A percentile compares a stretch with the other conserved stretches of the same genome.
Evolutionary conservation across 306 rosid genomes (phyloP).

Genomic region (Malus sieversii): DNA sequence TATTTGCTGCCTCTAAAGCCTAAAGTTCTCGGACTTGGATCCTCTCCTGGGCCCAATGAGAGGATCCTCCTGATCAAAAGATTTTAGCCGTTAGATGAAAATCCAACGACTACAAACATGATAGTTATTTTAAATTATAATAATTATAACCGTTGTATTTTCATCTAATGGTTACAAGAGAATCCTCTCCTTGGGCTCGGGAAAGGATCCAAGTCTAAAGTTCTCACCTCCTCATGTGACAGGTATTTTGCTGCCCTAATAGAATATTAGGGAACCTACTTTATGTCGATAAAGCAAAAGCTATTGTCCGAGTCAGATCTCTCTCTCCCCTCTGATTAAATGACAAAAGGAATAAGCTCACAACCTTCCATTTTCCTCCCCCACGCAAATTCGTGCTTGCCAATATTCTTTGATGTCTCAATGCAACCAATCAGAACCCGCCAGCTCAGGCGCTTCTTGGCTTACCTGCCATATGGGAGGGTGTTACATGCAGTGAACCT

Average conservation of each 20-base stretch:
- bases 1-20: not conserved
- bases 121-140: too few species aligned
- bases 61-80: too few species aligned
- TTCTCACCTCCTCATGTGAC: conserved; percentile 35
- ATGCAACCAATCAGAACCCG: conserved; percentile 38
- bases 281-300: conserved; percentile 33
- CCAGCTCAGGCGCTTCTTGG: conserved; percentile 40
- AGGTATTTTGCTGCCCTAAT: conserved; percentile 26
- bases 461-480: conserved; percentile 28
- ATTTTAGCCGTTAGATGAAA: too few species aligned
- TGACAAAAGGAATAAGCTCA: conserved; percentile 27
- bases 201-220: not conserved
- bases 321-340: conserved; percentile 1
- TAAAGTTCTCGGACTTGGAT: not conserved
- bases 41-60: too few species aligned
- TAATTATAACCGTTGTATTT: too few species aligned
- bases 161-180: too few species aligned
- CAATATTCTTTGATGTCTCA: conserved; percentile 29
- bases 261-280: conserved; percentile 31
- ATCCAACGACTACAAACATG: too few species aligned
- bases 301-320: conserved; percentile 32
- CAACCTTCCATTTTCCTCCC: conserved; percentile 23
- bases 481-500: conserved; percentile 20
- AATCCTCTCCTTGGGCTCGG: too few species aligned
- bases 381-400: conserved; percentile 36